A percentile compares a stretch with the other conserved stretches of the same genome.
phyloP scores from a whole-genome alignment of 1,139 yeast species.

The Hyphopichia pseudoburtonii region DNA sequence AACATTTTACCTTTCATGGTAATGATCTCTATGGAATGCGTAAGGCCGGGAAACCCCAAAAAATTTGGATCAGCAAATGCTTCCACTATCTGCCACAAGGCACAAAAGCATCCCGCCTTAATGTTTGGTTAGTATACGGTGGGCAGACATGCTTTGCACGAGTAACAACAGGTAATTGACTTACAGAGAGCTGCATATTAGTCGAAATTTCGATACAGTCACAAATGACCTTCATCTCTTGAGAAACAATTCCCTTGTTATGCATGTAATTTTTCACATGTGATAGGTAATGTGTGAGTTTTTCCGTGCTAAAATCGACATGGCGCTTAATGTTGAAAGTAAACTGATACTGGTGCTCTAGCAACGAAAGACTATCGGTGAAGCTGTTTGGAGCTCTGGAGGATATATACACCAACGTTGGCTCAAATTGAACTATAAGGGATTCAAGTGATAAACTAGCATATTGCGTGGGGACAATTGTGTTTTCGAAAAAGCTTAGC shows the following conservation, averaged over 20 bases:
- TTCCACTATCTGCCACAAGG: not conserved
- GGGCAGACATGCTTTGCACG: too few relatives aligned
- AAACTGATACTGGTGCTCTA: not conserved
- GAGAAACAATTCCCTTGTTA: not conserved
- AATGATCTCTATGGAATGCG: conserved; percentile 4
- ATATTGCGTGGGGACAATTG: not conserved
- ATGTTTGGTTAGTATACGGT: not conserved
- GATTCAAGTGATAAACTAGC: not conserved
- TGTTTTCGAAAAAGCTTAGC: not conserved
- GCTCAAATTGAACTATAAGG: conserved; percentile 9
- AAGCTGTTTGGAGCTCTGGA: conserved; percentile 8
- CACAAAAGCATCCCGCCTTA: conserved; percentile 1
- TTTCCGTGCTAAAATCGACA: not conserved
- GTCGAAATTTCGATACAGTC: not conserved
- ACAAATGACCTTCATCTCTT: not conserved
- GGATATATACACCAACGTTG: conserved; percentile 8
- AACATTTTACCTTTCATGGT: conserved; percentile 19
- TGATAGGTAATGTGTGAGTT: not conserved
- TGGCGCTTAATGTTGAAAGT: not conserved
- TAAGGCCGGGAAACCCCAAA: conserved; percentile 3
- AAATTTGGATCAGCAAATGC: not conserved
- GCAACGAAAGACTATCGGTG: conserved; percentile 4
- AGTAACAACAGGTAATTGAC: not conserved
- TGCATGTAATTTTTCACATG: not conserved
- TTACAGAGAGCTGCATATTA: conserved; percentile 1